phyloP scores from a whole-genome alignment of 2,329 filamentous ascomycete genomes.

The Neonectria neomacrospora region DNA sequence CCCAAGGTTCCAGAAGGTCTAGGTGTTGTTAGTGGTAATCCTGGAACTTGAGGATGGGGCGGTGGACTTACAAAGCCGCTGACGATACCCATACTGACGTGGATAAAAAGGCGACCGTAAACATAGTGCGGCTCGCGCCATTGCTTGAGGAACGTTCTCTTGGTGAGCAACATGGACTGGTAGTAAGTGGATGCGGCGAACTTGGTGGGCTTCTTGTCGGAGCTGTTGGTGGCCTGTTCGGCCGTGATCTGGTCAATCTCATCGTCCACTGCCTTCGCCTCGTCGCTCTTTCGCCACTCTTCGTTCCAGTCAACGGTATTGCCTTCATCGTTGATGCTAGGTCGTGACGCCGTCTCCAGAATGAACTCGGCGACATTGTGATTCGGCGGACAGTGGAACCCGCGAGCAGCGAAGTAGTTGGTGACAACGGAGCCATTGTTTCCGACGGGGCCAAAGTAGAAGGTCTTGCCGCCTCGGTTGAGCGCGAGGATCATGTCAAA shows the following conservation, averaged over 20 bases:
- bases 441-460: conserved; percentile 64
- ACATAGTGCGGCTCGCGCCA: conserved; percentile 81
- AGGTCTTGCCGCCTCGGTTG: conserved; percentile 59
- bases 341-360: conserved; percentile 54
- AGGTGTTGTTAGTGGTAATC: not conserved
- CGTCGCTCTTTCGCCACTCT: conserved; percentile 74
- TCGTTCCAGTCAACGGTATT: conserved; percentile 75
- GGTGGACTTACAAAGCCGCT: conserved; percentile 68
- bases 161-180: conserved; percentile 74
- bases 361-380: conserved; percentile 62
- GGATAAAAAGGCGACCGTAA: conserved; percentile 79
- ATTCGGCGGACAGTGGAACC: conserved; percentile 69
- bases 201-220: conserved; percentile 52
- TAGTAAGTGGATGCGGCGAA: conserved; percentile 72
- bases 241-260: conserved; percentile 63
- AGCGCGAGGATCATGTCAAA: conserved; percentile 65
- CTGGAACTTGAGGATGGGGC: not conserved
- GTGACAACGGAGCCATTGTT: conserved; percentile 57
- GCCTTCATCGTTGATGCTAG: conserved; percentile 47
- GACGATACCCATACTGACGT: conserved; percentile 77
- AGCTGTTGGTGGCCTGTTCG: not conserved
- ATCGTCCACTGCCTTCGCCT: conserved; percentile 66
- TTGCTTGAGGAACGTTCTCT: conserved; percentile 75
- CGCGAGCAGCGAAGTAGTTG: conserved; percentile 66
- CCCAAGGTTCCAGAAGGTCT: conserved; percentile 75